These are phyloP conservation scores for Termitomyces heimii DNA, from an alignment of 768 basidiomycete species.

Conservation along the genomic window DNA sequence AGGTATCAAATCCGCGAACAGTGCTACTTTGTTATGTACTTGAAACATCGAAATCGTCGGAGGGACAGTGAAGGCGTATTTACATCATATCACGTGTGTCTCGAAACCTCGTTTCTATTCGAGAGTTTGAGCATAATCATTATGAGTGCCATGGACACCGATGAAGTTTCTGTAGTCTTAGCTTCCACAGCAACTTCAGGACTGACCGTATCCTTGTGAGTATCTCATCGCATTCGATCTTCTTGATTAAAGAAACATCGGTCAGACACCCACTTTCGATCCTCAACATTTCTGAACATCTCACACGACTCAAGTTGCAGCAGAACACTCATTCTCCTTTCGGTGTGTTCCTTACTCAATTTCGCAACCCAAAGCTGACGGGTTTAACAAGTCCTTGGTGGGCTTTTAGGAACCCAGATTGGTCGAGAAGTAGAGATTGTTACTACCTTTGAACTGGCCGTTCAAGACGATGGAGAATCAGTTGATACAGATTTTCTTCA, in stretches of 20 bases:
- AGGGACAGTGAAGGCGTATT: too few relatives aligned
- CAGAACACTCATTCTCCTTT: constrained; percentile 55
- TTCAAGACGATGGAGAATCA: constrained; percentile 46
- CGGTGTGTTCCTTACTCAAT: constrained; percentile 33
- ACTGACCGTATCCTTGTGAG: constrained; percentile 69
- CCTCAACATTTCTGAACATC: constrained; percentile 94
- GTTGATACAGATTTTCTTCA: constrained; percentile 82
- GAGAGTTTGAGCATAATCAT: constrained; percentile 1
- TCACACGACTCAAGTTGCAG: constrained; percentile 80
- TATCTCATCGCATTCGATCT: constrained; percentile 4
- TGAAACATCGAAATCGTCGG: too few relatives aligned
- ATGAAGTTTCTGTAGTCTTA: constrained; percentile 70
- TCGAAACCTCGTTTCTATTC: neutral
- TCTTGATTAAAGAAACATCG: constrained; percentile 14
- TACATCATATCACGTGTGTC: neutral
- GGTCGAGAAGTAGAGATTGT: constrained; percentile 96
- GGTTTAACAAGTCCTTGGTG: constrained; percentile 69
- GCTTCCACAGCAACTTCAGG: constrained; percentile 69
- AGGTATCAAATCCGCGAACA: too few relatives aligned
- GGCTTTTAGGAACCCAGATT: constrained; percentile 88
- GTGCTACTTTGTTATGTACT: too few relatives aligned
- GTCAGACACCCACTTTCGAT: constrained; percentile 92
- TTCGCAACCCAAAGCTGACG: neutral
- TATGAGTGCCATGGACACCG: constrained; percentile 70
- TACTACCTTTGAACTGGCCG: constrained; percentile 90